Evolutionary conservation across 768 basidiomycete genomes (phyloP), one percentile per base, ranked within the genome.

Genomic region (Termitomyces sp.): DNA sequence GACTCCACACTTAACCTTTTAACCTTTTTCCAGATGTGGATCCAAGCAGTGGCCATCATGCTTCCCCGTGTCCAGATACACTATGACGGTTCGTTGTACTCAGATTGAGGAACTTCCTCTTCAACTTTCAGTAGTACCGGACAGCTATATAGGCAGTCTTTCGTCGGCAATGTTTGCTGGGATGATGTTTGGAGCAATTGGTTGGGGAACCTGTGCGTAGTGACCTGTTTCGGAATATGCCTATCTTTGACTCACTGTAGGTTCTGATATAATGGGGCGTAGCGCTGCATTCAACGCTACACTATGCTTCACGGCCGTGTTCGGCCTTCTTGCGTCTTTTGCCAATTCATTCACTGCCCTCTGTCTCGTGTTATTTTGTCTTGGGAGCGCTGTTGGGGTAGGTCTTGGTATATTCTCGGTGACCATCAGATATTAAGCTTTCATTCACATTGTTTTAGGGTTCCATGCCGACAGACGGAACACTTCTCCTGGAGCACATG

Each of bases 381-480:
- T 99, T 0, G 96, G 97, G 4, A 95, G 88, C 56, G 90, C 95
- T 7, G 93, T 99, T 6, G 97, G 96, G 55, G 95, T 92, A 73
- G 73, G 86, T 20, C 9, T 20, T 20, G n/a, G 18, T 74, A 41
- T 42, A 16, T n/a, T n/a, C 18, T 13, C 16, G 20, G n/a, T 36
- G 45, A 58, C 41, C 54, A 22, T 15, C 47, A 33, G 33, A 27
- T 27, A 27, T n/a, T n/a, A 22, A 24, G 22, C 41, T 53, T 48
- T 15, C 4, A 50, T 36, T 55, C 3, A 50, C 42, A 24, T 30
- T 20, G 51, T 44, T 39, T 7, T 24, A 95, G 92, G 89, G 95
- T 42, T 88, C 93, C 45, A 96, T 98, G 93, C 95, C 95, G 1
- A 98, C 95, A 0, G 96, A 98, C 64, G 95, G 95, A 6, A 98